Conservation (phyloP, 192 early-diverging fungal genomes). For the Glomus cerebriforme region DNA sequence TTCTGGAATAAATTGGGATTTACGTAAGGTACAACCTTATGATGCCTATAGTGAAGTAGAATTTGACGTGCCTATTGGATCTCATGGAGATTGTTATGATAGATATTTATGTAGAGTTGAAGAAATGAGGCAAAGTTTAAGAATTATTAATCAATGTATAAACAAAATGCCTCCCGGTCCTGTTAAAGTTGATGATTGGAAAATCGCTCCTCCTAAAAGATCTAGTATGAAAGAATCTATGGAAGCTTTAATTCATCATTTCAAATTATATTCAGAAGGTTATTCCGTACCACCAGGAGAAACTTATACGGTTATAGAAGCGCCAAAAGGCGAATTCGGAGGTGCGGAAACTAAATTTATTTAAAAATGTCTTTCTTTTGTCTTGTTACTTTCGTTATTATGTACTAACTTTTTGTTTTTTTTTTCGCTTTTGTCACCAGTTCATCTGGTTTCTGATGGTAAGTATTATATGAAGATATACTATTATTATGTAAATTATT, state of each 20-base stretch:
- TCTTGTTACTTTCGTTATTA: neutral
- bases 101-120: slow-evolving; percentile 96
- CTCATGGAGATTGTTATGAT: slow-evolving; percentile 94
- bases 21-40: slow-evolving; percentile 91
- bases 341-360: neutral
- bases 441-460: slow-evolving; percentile 26
- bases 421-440: neutral
- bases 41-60: slow-evolving; percentile 95
- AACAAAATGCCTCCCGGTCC: slow-evolving; percentile 94
- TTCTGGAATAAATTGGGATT: slow-evolving; percentile 90
- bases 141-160: slow-evolving; percentile 95
- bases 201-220: slow-evolving; percentile 92
- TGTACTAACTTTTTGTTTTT: too few species aligned
- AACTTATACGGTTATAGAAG: slow-evolving; percentile 97
- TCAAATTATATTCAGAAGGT: slow-evolving; percentile 99
- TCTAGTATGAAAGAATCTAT: slow-evolving; percentile 97
- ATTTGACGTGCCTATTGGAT: slow-evolving; percentile 96
- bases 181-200: slow-evolving; percentile 95
- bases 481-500: neutral
- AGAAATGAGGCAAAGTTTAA: slow-evolving; percentile 96
- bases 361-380: neutral
- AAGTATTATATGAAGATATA: neutral
- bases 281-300: slow-evolving; percentile 96
- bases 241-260: slow-evolving; percentile 99
- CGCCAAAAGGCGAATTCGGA: slow-evolving; percentile 99